phyloP scores from a whole-genome alignment of 345 rosid genomes.

The Litchi chinensis region DNA sequence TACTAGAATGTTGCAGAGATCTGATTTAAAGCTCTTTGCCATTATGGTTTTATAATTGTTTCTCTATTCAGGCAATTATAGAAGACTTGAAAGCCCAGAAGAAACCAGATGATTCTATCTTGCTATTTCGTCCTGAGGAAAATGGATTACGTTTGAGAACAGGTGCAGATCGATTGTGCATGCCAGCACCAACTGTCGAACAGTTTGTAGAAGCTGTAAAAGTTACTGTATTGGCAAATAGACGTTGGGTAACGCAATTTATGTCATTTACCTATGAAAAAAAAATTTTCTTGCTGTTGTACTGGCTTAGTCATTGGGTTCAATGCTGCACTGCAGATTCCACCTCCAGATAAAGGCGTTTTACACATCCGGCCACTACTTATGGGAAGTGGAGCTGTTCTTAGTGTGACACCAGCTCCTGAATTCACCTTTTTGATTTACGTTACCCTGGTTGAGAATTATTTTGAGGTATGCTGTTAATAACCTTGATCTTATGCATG shows the following conservation, averaged over 20 bases:
- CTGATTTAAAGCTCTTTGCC: background rate
- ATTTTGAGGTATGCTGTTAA: constrained; percentile 31
- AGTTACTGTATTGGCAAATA: constrained; percentile 30
- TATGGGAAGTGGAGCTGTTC: constrained; percentile 35
- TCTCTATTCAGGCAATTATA: constrained; percentile 29
- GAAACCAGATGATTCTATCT: constrained; percentile 32
- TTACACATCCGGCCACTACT: constrained; percentile 35
- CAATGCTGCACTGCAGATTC: constrained; percentile 27
- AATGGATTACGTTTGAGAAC: constrained; percentile 28
- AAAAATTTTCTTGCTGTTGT: constrained; percentile 14
- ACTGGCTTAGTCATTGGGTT: background rate
- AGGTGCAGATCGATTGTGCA: constrained; percentile 39
- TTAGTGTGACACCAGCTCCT: constrained; percentile 27
- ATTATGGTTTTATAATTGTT: background rate
- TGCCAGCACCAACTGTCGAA: constrained; percentile 36
- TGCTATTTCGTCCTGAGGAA: constrained; percentile 37
- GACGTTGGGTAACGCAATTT: constrained; percentile 33
- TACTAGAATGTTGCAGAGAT: background rate
- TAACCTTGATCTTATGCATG: background rate
- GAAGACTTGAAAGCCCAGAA: constrained; percentile 37
- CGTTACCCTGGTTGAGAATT: constrained; percentile 29
- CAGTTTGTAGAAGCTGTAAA: constrained; percentile 42
- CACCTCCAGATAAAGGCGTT: constrained; percentile 35
- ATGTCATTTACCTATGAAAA: constrained; percentile 8
- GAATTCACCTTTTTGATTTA: constrained; percentile 34